Percentiles rank a stretch among this genome's conserved stretches.
Evolutionary conservation across 2,329 filamentous ascomycete species (phyloP).

Genomic region (Colletotrichum cereale): DNA sequence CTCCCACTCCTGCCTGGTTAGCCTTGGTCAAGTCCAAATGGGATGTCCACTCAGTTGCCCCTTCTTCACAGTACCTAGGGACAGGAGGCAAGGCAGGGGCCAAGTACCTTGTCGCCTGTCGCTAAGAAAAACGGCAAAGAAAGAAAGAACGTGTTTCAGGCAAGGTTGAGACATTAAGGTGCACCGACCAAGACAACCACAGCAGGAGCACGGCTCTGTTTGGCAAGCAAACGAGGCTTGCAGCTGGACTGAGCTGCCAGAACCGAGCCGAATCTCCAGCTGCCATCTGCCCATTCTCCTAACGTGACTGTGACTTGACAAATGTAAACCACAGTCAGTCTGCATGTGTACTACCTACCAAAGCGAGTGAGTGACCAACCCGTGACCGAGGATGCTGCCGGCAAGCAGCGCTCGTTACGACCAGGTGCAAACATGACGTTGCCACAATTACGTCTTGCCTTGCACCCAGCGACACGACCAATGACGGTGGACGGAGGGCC

Average conservation of each 20-base stretch:
- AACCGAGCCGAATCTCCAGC: slow-evolving; percentile 17
- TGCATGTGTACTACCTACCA: slow-evolving; percentile 5
- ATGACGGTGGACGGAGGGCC: not conserved
- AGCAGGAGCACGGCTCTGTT: slow-evolving; percentile 18
- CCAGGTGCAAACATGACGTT: not conserved
- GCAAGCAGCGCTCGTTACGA: not conserved
- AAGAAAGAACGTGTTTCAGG: slow-evolving; percentile 26
- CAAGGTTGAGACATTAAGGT: slow-evolving; percentile 25
- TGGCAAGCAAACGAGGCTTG: slow-evolving; percentile 23
- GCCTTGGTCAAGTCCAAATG: not conserved
- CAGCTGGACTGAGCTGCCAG: slow-evolving; percentile 12
- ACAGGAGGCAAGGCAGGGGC: not conserved
- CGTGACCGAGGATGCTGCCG: not conserved
- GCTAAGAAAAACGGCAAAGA: slow-evolving; percentile 9
- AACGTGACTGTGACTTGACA: not conserved
- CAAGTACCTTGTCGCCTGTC: not conserved
- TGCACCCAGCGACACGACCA: not conserved
- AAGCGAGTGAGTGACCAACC: slow-evolving; percentile 7
- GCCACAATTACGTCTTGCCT: slow-evolving; percentile 4
- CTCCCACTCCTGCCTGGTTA: not conserved
- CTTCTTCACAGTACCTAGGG: not conserved
- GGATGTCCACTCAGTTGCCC: not conserved
- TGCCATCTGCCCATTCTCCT: slow-evolving; percentile 21
- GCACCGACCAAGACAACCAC: slow-evolving; percentile 18
- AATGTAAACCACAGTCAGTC: not conserved